Conservation (phyloP, 371 early-diverging fungal species). For the Mortierella sp. region DNA sequence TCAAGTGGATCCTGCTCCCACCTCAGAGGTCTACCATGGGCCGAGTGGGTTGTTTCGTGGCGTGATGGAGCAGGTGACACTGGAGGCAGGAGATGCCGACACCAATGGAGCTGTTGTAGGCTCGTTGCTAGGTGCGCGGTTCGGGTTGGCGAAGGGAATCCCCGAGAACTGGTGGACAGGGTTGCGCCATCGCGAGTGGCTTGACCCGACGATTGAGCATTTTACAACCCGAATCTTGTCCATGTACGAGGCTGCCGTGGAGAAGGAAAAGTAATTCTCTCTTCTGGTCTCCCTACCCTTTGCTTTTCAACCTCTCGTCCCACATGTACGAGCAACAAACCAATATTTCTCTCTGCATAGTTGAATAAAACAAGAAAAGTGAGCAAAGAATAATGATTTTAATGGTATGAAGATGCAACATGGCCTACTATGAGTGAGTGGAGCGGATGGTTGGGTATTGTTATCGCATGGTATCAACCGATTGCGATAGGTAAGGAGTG, state of each 20-base stretch:
- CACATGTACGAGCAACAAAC: too few species aligned
- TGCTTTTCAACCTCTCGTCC: too few species aligned
- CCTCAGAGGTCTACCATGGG: slow-evolving; percentile 26
- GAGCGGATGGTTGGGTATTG: too few species aligned
- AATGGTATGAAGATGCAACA: too few species aligned
- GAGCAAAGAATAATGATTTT: too few species aligned
- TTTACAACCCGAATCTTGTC: slow-evolving; percentile 57
- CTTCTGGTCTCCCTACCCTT: not conserved
- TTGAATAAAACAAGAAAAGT: too few species aligned
- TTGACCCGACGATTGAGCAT: slow-evolving; percentile 63
- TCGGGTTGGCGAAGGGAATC: slow-evolving; percentile 63
- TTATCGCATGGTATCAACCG: not conserved
- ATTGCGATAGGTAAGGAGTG: not conserved
- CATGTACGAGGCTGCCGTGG: slow-evolving; percentile 23
- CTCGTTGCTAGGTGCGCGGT: slow-evolving; percentile 72
- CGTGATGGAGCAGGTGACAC: slow-evolving; percentile 59
- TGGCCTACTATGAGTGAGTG: too few species aligned
- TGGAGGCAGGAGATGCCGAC: slow-evolving; percentile 80
- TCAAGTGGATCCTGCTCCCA: slow-evolving; percentile 28
- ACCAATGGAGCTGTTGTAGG: slow-evolving; percentile 77
- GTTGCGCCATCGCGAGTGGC: slow-evolving; percentile 68
- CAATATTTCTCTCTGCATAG: too few species aligned
- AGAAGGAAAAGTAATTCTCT: not conserved
- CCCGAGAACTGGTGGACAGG: slow-evolving; percentile 54
- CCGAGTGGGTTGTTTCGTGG: slow-evolving; percentile 43